A percentile compares a stretch with the other conserved stretches of the same genome.
These are phyloP conservation scores for Tylopilus sp. DNA, from an alignment of 768 basidiomycete genomes.

Conservation along the genomic window DNA sequence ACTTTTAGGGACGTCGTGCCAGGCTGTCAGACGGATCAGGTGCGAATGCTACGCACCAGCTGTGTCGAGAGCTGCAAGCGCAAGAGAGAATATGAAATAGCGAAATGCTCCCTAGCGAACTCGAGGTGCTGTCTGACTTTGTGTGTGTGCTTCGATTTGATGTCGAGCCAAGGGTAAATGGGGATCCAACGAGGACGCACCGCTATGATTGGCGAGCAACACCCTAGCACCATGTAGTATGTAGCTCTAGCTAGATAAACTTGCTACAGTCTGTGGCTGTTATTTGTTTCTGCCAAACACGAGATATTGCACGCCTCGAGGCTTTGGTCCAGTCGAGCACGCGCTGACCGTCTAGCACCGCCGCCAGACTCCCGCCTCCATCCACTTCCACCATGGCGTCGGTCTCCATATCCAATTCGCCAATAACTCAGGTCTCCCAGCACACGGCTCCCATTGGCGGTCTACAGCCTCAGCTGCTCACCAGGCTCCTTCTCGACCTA, in stretches of 20 bases:
- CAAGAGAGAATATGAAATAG: constrained; percentile 20
- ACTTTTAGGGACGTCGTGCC: constrained; percentile 4
- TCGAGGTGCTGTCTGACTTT: neutral
- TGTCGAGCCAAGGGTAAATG: constrained; percentile 10
- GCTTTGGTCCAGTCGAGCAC: constrained; percentile 21
- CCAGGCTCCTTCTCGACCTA: constrained; percentile 87
- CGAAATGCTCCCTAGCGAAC: constrained; percentile 5
- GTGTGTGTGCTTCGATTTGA: constrained; percentile 7
- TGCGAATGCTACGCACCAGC: constrained; percentile 13
- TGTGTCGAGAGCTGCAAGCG: constrained; percentile 4
- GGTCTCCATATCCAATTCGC: constrained; percentile 46
- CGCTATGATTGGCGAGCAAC: neutral
- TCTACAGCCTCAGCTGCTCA: constrained; percentile 86
- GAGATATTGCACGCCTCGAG: constrained; percentile 28
- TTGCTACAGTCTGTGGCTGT: neutral
- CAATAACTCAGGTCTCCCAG: constrained; percentile 56
- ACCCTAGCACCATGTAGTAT: neutral
- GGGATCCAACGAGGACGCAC: constrained; percentile 8
- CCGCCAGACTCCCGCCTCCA: constrained; percentile 9
- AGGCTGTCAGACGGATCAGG: constrained; percentile 10
- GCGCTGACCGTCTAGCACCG: constrained; percentile 6
- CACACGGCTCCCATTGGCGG: constrained; percentile 51
- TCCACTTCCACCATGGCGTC: constrained; percentile 34
- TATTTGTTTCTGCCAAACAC: constrained; percentile 32
- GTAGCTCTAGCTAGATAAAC: neutral